These are phyloP conservation scores for Massariosphaeria phaeospora DNA, from an alignment of 495 filamentous ascomycete species.

Conservation along the genomic window DNA sequence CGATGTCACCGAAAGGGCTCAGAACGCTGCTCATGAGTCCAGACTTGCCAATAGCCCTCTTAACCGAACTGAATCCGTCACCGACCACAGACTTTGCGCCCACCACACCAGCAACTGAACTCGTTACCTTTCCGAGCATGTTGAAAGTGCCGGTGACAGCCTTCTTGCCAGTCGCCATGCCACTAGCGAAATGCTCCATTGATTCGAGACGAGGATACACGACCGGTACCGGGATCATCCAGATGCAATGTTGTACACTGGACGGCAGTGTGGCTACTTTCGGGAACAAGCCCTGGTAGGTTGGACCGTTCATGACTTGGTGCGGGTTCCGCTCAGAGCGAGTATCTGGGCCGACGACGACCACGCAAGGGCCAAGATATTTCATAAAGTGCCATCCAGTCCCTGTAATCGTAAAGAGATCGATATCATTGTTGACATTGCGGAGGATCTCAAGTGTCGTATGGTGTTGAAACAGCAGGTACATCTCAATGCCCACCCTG, in stretches of 20 bases:
- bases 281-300: constrained; percentile 94
- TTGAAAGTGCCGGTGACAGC: constrained; percentile 94
- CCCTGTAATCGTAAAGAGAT: constrained; percentile 95
- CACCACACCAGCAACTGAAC: constrained; percentile 88
- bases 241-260: constrained; percentile 90
- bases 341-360: constrained; percentile 82
- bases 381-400: constrained; percentile 98
- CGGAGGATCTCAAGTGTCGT: constrained; percentile 91
- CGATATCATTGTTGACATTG: constrained; percentile 74
- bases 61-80: constrained; percentile 87
- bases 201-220: constrained; percentile 89
- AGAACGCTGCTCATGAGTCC: constrained; percentile 92
- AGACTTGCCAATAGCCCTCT: constrained; percentile 90
- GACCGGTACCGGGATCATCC: constrained; percentile 86
- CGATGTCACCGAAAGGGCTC: constrained; percentile 95
- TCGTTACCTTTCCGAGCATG: constrained; percentile 85
- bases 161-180: constrained; percentile 91
- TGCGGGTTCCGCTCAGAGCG: constrained; percentile 84
- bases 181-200: constrained; percentile 81
- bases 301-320: constrained; percentile 92
- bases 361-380: constrained; percentile 85
- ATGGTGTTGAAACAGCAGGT: constrained; percentile 97
- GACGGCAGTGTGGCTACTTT: constrained; percentile 89
- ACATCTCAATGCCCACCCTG: constrained; percentile 96
- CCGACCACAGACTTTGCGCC: constrained; percentile 88